phyloP scores from a whole-genome alignment of 768 basidiomycete genomes.

The Podaxis pistillaris region DNA sequence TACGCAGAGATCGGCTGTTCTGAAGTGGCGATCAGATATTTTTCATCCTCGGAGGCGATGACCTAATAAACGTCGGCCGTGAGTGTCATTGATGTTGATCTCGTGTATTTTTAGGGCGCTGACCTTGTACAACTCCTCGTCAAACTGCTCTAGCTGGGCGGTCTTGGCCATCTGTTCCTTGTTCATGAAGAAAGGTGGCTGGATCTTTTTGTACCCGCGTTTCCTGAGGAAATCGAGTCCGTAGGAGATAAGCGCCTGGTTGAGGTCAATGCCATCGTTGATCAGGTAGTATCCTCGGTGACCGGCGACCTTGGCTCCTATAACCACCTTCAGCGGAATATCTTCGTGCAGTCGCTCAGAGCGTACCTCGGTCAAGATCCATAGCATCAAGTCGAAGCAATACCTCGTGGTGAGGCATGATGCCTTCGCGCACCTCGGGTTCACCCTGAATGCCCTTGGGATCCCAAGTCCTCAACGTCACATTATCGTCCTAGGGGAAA shows the following conservation, averaged over 20 bases:
- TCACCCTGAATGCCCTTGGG: conserved; percentile 74
- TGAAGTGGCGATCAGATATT: conserved; percentile 98
- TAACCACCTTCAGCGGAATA: conserved; percentile 5
- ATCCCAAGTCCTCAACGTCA: conserved; percentile 78
- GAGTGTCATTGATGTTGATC: not conserved
- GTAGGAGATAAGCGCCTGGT: conserved; percentile 93
- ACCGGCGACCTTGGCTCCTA: conserved; percentile 89
- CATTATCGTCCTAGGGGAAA: conserved; percentile 80
- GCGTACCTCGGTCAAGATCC: conserved; percentile 92
- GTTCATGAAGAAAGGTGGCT: conserved; percentile 98
- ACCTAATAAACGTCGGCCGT: conserved; percentile 43
- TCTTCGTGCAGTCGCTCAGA: not conserved
- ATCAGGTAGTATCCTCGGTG: conserved; percentile 97
- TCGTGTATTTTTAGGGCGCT: conserved; percentile 11
- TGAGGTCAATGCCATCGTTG: conserved; percentile 94
- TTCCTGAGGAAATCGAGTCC: conserved; percentile 90
- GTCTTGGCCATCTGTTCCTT: conserved; percentile 97
- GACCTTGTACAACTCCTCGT: conserved; percentile 97
- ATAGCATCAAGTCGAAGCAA: conserved; percentile 91
- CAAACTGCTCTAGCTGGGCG: conserved; percentile 96
- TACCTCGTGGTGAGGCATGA: conserved; percentile 98
- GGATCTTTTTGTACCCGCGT: conserved; percentile 87
- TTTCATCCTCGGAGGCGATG: conserved; percentile 88
- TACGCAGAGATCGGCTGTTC: conserved; percentile 98
- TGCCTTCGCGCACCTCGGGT: conserved; percentile 67